Conservation (phyloP, 305 asterid species). For the Solanum hybrid region DNA sequence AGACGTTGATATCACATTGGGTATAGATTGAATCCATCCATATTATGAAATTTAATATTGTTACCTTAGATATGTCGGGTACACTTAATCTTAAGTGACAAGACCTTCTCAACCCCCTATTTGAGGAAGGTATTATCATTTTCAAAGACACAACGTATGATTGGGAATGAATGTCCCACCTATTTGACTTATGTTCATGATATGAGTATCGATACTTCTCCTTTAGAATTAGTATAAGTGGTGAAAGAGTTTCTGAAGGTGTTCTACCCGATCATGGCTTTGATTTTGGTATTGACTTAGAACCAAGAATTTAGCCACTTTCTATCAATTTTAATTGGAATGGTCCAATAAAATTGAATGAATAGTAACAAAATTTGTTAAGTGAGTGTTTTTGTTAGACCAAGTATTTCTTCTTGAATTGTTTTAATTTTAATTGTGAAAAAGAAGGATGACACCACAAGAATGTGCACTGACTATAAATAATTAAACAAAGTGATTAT, state of each 20-base stretch:
- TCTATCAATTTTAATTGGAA: background rate
- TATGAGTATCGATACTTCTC: background rate
- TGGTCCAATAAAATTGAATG: too few relatives aligned
- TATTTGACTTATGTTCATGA: background rate
- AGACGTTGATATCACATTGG: background rate
- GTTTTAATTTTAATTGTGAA: background rate
- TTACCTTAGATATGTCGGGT: background rate
- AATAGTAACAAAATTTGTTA: background rate
- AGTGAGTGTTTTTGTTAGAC: background rate
- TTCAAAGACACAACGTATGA: background rate
- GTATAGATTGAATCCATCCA: background rate
- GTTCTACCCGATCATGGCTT: background rate
- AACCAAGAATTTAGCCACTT: background rate
- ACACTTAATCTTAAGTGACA: background rate
- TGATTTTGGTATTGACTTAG: background rate
- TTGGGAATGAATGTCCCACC: background rate
- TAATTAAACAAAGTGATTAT: background rate
- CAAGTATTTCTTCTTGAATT: background rate
- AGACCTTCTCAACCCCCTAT: background rate
- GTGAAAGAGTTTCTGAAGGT: background rate
- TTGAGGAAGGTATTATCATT: background rate
- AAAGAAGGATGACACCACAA: background rate
- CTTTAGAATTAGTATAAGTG: background rate
- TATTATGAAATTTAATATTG: too few relatives aligned
- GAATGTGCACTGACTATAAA: background rate